Evolutionary conservation across 2,329 filamentous ascomycete species (phyloP), one percentile per base, ranked within the genome.

Genomic region (Alternaria triticimaculans): DNA sequence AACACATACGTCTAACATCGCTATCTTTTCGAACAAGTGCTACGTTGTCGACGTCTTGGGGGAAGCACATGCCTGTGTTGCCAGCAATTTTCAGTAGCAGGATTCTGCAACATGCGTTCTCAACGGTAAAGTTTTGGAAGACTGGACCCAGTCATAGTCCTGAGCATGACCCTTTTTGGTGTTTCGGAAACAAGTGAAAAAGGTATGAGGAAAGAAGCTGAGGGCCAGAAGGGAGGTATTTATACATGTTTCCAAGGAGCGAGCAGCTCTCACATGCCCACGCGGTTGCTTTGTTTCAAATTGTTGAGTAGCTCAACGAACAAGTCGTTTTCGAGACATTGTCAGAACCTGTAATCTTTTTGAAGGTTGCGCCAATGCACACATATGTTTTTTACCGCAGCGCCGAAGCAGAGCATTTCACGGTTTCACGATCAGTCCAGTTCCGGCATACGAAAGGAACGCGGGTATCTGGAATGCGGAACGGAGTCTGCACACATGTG

Each of bases 311-410:
- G 14, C 30, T 37, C 7, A 37, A 9, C 30, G 14, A n/a, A 3
- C 7, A 37, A n/a, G 30, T 37, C 4, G 30, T 37, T 37, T 37
- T 37, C 7, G 30, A 1, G 4, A 37, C 30, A 37, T 37, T 0
- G n/a, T 0, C 30, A 1, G 7, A 9, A 1, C 7, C 30, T n/a
- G 14, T 0, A 15, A 37, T 8, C 1, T 4, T 15, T 9, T n/a
- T 8, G 7, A n/a, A n/a, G 7, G 7, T 37, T 15, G 30, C 30
- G 30, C 30, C 14, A 9, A 37, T 15, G 3, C 14, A 37, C 14
- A 37, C 14, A 37, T 15, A 33, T 6, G 3, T 15, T 14, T 12
- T 2, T 33, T 7, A 33, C 6, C 30, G 30, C 30, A 37, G 7
- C 30, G 30, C 30, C 2, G 30, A 37, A 37, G 1, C 30, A 15